Evolutionary conservation across 495 filamentous ascomycete species (phyloP).

Genomic region (Penicillium parvum): DNA sequence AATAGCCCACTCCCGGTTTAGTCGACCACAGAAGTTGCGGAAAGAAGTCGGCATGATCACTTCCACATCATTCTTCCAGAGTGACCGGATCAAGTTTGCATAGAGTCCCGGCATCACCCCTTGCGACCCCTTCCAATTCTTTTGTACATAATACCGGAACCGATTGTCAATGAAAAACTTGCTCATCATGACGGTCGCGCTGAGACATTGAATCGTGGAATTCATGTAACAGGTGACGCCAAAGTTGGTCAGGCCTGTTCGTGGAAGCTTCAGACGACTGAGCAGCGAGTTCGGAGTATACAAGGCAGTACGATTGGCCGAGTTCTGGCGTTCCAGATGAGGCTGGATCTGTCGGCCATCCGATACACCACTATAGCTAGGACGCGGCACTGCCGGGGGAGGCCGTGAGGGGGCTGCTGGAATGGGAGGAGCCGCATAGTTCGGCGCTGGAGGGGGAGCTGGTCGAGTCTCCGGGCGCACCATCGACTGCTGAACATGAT

Average conservation of each 20-base stretch:
- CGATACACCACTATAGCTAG: conserved; percentile 84
- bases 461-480: conserved; percentile 31
- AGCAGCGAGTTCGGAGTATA: conserved; percentile 41
- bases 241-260: conserved; percentile 76
- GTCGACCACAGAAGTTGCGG: conserved; percentile 52
- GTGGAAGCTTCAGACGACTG: conserved; percentile 51
- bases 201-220: conserved; percentile 75
- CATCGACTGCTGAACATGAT: conserved; percentile 74
- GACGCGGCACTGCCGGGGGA: conserved; percentile 77
- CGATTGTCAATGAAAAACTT: conserved; percentile 59
- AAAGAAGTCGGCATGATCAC: conserved; percentile 51
- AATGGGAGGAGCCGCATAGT: conserved; percentile 39
- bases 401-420: conserved; percentile 57
- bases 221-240: conserved; percentile 91
- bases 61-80: conserved; percentile 69
- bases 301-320: conserved; percentile 41
- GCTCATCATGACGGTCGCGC: conserved; percentile 67
- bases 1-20: conserved; percentile 56
- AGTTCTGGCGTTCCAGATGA: conserved; percentile 43
- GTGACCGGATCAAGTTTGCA: conserved; percentile 66
- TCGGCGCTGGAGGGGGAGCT: conserved; percentile 18
- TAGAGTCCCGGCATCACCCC: conserved; percentile 75
- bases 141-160: conserved; percentile 54
- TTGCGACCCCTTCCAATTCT: conserved; percentile 66
- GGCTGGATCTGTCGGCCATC: conserved; percentile 56